phyloP scores from a whole-genome alignment of 305 asterid species.

The Salvia sclarea region DNA sequence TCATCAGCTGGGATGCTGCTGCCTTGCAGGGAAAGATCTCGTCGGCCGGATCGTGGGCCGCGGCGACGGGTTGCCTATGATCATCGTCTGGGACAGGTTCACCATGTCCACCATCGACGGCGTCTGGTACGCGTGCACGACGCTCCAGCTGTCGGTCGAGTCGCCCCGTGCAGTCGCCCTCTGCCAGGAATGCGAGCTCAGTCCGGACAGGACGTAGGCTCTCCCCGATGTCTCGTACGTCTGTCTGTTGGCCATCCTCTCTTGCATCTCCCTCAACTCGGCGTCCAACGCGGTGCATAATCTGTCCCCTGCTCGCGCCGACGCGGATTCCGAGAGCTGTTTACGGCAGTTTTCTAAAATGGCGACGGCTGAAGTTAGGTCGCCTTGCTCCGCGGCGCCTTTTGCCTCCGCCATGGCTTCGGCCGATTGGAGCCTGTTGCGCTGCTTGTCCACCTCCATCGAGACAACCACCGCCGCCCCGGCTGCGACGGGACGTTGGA shows the following conservation, averaged over 20 bases:
- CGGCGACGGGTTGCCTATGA: constrained; percentile 45
- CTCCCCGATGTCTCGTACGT: constrained; percentile 75
- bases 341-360: constrained; percentile 57
- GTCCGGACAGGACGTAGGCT: constrained; percentile 82
- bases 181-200: constrained; percentile 95
- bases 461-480: constrained; percentile 49
- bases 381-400: constrained; percentile 70
- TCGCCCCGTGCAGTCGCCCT: constrained; percentile 91
- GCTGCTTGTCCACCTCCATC: constrained; percentile 78
- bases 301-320: constrained; percentile 65
- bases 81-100: constrained; percentile 65
- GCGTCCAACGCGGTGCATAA: constrained; percentile 58
- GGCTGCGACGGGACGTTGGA: constrained; percentile 44
- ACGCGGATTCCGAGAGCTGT: constrained; percentile 47
- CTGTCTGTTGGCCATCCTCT: constrained; percentile 71
- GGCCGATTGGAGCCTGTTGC: constrained; percentile 65
- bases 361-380: constrained; percentile 58
- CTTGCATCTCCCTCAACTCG: constrained; percentile 82
- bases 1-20: constrained; percentile 51
- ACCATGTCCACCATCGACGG: constrained; percentile 95
- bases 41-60: constrained; percentile 43
- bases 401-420: constrained; percentile 81
- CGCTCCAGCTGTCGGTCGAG: constrained; percentile 68
- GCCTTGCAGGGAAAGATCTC: constrained; percentile 45
- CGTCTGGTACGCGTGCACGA: constrained; percentile 75